Evolutionary conservation across 1,139 yeast genomes (phyloP).

Genomic region (Scheffersomyces insectosa): DNA sequence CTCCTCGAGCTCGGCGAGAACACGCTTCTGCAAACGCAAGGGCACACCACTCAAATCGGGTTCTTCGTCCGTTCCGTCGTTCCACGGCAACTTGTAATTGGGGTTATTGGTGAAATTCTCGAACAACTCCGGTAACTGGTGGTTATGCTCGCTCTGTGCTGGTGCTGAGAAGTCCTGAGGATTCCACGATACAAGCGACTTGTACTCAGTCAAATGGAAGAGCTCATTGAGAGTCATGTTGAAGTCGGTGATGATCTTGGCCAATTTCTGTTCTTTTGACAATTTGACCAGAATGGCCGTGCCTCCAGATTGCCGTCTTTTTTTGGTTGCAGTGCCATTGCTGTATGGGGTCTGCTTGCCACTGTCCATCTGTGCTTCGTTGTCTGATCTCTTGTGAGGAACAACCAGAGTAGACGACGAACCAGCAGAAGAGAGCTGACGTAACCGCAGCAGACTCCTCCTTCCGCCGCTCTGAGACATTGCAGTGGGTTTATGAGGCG

Average conservation of each 20-base stretch:
- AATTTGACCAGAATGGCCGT: not conserved
- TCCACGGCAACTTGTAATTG: conserved; percentile 35
- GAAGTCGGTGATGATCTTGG: conserved; percentile 43
- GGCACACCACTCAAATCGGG: conserved; percentile 36
- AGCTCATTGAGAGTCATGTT: conserved; percentile 50
- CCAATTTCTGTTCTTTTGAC: conserved; percentile 23
- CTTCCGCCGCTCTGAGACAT: no score
- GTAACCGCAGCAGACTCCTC: no score
- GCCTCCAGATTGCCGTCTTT: conserved; percentile 3
- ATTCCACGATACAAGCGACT: conserved; percentile 60
- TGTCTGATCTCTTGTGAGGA: no score
- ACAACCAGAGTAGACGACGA: no score
- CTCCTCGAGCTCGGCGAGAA: conserved; percentile 40
- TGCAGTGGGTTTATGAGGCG: no score
- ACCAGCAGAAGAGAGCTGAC: no score
- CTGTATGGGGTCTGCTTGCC: no score
- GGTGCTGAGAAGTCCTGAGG: conserved; percentile 46
- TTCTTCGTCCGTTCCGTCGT: conserved; percentile 25
- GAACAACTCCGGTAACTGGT: conserved; percentile 35
- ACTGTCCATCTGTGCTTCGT: no score
- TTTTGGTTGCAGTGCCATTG: not conserved
- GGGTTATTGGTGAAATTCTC: conserved; percentile 34
- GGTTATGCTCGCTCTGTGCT: conserved; percentile 6
- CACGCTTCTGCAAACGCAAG: conserved; percentile 44
- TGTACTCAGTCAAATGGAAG: conserved; percentile 60